Evolutionary conservation across 345 rosid genomes (phyloP), one percentile per base, ranked within the genome.

Genomic region (Citrus reticulata): DNA sequence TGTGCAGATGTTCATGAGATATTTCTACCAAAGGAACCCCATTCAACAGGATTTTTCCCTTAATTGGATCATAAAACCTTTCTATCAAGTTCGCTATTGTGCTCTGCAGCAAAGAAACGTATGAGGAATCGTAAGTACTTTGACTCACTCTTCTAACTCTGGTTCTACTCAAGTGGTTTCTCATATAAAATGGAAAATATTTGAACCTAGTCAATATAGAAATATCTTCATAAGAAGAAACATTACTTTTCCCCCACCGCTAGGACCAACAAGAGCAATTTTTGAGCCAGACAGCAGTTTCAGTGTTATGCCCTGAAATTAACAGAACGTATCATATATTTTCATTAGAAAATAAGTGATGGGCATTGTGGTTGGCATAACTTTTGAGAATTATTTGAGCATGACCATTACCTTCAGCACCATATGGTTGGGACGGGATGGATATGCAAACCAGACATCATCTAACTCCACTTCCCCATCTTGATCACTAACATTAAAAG

Each of bases 371-470:
- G 39, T 55, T 9, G 34, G 62, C 65, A 20, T 37, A 29, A 10
- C 66, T 76, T 54, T 1, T 40, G 17, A 29, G 34, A 60, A 22
- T 54, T n/a, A 29, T 17, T 57, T 27, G 29, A 42, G 14, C n/a
- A 74, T 27, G 35, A 74, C 27, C 13, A 70, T 84, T 83, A 95
- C 99, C 97, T 93, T 91, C 63, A 95, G 95, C 68, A 93, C 89
- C 96, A 89, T 88, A 84, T 92, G 92, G 87, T 90, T 90, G 13
- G 97, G 98, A 42, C 97, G 99, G 74, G 99, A 95, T 71, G 98
- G 99, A 89, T 95, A 95, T 16, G 99, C 93, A 82, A 95, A 95
- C 98, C 98, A 93, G 22, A 93, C 96, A 65, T 95, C 98, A 78
- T 92, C 85, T 73, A 95, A 69, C 80, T 91, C 98, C 74, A 95